Evolutionary conservation across 2,329 filamentous ascomycete genomes (phyloP).

Genomic region (Pseudogymnoascus sp.): DNA sequence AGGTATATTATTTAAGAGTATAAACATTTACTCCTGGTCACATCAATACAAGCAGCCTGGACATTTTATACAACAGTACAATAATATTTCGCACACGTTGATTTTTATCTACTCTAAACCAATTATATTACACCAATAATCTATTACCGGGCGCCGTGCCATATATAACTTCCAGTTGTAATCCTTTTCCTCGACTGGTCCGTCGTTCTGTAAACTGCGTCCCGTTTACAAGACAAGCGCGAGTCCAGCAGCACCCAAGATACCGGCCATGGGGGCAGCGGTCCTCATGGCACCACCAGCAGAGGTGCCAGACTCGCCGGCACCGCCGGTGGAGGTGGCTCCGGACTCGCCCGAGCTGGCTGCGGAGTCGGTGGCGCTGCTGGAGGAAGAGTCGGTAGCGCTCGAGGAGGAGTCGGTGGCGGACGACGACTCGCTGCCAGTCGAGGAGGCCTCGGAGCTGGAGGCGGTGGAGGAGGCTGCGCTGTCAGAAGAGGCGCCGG

Average conservation of each 20-base stretch:
- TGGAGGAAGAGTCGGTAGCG: neutral
- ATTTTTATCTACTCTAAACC: neutral
- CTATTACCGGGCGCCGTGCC: slow-evolving; percentile 6
- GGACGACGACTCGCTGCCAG: neutral
- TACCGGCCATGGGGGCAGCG: neutral
- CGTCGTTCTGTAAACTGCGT: neutral
- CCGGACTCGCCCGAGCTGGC: neutral
- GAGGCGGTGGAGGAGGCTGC: neutral
- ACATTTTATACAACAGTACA: neutral
- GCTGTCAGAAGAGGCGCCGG: neutral
- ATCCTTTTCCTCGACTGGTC: neutral
- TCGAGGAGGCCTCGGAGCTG: neutral
- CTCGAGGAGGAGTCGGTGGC: neutral
- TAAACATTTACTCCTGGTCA: neutral
- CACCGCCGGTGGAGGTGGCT: neutral
- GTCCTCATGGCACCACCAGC: neutral
- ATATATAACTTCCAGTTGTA: neutral
- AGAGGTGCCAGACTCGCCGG: neutral
- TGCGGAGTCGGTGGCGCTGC: neutral
- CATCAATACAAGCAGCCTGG: neutral
- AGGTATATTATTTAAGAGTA: no score
- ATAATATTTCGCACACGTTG: neutral
- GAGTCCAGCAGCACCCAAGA: neutral
- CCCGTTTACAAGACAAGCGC: neutral
- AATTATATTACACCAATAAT: slow-evolving; percentile 8